These are phyloP conservation scores for Diaporthe citriasiana DNA, from an alignment of 2,329 filamentous ascomycete species.

Conservation along the genomic window DNA sequence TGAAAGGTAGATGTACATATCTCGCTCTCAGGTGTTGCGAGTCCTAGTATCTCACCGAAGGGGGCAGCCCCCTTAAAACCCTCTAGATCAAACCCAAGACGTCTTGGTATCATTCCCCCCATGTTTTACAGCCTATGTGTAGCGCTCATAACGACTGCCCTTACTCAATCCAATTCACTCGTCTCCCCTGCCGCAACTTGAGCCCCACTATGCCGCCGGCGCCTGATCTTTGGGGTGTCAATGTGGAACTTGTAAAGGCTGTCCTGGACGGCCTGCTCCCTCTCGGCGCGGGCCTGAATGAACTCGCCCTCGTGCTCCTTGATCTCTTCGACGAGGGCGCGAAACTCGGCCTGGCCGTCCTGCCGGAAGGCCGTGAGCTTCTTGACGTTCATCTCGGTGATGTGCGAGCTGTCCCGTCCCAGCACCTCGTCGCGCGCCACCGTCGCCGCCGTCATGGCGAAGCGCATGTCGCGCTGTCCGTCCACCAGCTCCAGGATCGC, in stretches of 20 bases:
- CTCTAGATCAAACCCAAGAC: neutral
- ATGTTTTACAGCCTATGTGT: slow-evolving; percentile 22
- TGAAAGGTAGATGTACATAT: neutral
- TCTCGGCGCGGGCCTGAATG: slow-evolving; percentile 14
- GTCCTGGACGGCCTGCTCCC: slow-evolving; percentile 39
- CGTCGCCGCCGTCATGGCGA: slow-evolving; percentile 91
- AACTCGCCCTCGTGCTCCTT: slow-evolving; percentile 47
- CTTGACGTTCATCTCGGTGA: slow-evolving; percentile 82
- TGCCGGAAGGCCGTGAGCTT: slow-evolving; percentile 86
- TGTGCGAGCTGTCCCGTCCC: slow-evolving; percentile 72
- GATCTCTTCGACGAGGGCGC: slow-evolving; percentile 70
- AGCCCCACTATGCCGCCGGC: slow-evolving; percentile 39
- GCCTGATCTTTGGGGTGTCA: slow-evolving; percentile 47
- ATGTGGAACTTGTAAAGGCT: slow-evolving; percentile 51
- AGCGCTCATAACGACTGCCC: neutral
- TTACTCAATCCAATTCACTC: neutral
- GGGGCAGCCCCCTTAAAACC: neutral
- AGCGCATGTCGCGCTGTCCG: slow-evolving; percentile 92
- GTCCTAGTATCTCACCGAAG: neutral
- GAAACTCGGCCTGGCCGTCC: slow-evolving; percentile 76
- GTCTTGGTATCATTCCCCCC: neutral
- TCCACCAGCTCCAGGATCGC: slow-evolving; percentile 97
- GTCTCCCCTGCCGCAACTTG: slow-evolving; percentile 2
- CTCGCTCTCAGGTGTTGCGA: neutral
- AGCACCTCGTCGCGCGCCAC: slow-evolving; percentile 75